phyloP scores from a whole-genome alignment of 75 land plant genomes.

The Cryptomeria japonica region DNA sequence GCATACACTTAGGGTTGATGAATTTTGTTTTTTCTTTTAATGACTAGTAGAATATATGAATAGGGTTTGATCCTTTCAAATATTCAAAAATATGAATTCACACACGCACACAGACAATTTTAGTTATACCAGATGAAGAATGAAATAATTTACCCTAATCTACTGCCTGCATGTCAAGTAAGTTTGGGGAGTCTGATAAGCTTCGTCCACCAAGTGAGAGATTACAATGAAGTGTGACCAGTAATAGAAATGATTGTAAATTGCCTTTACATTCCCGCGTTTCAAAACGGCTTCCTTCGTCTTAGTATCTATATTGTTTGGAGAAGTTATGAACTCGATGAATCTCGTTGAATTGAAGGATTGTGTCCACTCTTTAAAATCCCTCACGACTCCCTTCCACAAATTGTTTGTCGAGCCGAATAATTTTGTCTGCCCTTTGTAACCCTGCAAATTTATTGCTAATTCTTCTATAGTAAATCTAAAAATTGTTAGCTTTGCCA shows the following conservation, averaged over 20 bases:
- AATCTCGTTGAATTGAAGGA: too few relatives aligned
- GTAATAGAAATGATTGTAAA: too few relatives aligned
- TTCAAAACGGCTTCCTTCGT: slow-evolving; percentile 31
- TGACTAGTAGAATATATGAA: not conserved
- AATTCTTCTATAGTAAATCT: too few relatives aligned
- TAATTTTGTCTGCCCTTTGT: slow-evolving; percentile 36
- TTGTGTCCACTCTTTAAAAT: not conserved
- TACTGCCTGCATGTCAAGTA: too few relatives aligned
- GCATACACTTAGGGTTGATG: not conserved
- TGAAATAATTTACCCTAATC: too few relatives aligned
- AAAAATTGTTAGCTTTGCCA: too few relatives aligned
- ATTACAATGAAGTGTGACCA: slow-evolving; percentile 74
- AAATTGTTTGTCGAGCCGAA: slow-evolving; percentile 28
- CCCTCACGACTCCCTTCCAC: slow-evolving; percentile 57
- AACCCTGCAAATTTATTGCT: slow-evolving; percentile 44
- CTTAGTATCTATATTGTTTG: slow-evolving; percentile 37
- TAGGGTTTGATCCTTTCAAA: not conserved
- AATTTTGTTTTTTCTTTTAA: not conserved
- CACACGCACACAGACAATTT: too few relatives aligned
- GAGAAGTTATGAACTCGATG: too few relatives aligned
- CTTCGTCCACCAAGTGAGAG: too few relatives aligned
- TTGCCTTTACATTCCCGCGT: slow-evolving; percentile 2
- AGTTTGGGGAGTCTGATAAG: too few relatives aligned
- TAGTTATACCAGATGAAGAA: too few relatives aligned
- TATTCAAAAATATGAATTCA: not conserved